Evolutionary conservation across 2,329 filamentous ascomycete species (phyloP).

Genomic region (Plectosphaerella cucumerina): DNA sequence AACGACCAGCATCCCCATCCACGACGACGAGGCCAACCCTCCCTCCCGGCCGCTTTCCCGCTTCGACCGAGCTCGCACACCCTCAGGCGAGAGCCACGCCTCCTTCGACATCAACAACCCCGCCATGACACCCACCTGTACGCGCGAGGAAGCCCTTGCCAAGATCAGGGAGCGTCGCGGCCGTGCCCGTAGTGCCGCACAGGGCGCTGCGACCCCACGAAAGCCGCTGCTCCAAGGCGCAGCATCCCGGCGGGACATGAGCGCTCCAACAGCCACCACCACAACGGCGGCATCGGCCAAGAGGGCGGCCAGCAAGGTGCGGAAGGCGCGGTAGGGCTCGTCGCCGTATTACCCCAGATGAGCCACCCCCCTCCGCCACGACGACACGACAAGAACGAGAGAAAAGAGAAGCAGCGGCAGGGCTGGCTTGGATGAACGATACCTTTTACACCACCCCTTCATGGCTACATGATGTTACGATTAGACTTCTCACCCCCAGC

Average conservation of each 20-base stretch:
- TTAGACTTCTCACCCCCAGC: neutral
- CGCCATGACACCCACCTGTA: slow-evolving; percentile 61
- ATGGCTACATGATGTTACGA: neutral
- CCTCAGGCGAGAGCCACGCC: slow-evolving; percentile 31
- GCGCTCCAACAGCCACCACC: slow-evolving; percentile 33
- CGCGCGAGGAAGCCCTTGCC: slow-evolving; percentile 69
- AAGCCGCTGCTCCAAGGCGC: slow-evolving; percentile 53
- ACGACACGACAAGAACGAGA: neutral
- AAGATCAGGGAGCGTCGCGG: slow-evolving; percentile 71
- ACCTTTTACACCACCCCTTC: neutral
- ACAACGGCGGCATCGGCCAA: neutral
- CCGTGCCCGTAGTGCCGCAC: slow-evolving; percentile 64
- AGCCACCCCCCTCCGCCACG: neutral
- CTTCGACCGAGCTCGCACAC: slow-evolving; percentile 43
- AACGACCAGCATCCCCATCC: slow-evolving; percentile 48
- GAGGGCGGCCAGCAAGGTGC: slow-evolving; percentile 15
- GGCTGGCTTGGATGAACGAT: neutral
- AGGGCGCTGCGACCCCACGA: slow-evolving; percentile 56
- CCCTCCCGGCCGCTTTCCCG: slow-evolving; percentile 26
- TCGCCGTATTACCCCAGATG: neutral
- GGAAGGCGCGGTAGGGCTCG: neutral
- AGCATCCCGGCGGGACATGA: slow-evolving; percentile 40
- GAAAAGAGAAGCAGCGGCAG: neutral
- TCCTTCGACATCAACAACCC: slow-evolving; percentile 53
- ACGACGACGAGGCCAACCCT: slow-evolving; percentile 33